These are phyloP conservation scores for Cytospora piceicola DNA, from an alignment of 2,329 filamentous ascomycete genomes.

Conservation along the genomic window DNA sequence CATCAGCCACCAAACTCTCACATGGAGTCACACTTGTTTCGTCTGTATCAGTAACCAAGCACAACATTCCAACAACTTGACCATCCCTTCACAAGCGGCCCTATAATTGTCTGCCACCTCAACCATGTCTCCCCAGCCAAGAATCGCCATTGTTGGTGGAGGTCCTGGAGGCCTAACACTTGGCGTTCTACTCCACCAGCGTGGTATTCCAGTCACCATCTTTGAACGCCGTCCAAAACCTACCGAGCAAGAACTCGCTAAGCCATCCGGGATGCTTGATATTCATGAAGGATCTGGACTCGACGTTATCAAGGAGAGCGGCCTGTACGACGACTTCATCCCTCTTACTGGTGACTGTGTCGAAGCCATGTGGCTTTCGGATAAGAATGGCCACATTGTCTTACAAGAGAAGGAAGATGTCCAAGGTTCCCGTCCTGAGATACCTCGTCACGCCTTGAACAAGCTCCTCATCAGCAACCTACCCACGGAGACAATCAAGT, in stretches of 20 bases:
- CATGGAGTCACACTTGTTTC: no score
- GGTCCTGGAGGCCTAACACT: constrained; percentile 52
- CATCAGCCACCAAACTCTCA: no score
- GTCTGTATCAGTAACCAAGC: no score
- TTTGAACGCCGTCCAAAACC: constrained; percentile 40
- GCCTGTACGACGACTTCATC: constrained; percentile 47
- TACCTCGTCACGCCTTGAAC: constrained; percentile 40
- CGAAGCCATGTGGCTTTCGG: constrained; percentile 42
- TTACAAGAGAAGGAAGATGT: constrained; percentile 32
- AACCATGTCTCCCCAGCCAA: constrained; percentile 4
- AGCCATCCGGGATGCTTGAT: constrained; percentile 48
- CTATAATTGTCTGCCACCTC: background rate
- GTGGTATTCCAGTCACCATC: constrained; percentile 39
- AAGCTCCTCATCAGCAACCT: constrained; percentile 40
- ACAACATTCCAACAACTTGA: background rate
- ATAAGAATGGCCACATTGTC: constrained; percentile 35
- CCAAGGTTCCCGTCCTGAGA: constrained; percentile 39
- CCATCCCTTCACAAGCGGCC: background rate
- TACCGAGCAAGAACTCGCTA: constrained; percentile 31
- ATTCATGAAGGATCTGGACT: constrained; percentile 50
- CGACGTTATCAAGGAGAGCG: constrained; percentile 46
- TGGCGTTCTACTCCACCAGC: constrained; percentile 49
- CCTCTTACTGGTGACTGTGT: constrained; percentile 44
- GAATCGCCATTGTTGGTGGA: constrained; percentile 48
- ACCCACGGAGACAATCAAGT: constrained; percentile 41